Evolutionary conservation across 2,329 filamentous ascomycete species (phyloP).

Genomic region (Byssothecium circinans): DNA sequence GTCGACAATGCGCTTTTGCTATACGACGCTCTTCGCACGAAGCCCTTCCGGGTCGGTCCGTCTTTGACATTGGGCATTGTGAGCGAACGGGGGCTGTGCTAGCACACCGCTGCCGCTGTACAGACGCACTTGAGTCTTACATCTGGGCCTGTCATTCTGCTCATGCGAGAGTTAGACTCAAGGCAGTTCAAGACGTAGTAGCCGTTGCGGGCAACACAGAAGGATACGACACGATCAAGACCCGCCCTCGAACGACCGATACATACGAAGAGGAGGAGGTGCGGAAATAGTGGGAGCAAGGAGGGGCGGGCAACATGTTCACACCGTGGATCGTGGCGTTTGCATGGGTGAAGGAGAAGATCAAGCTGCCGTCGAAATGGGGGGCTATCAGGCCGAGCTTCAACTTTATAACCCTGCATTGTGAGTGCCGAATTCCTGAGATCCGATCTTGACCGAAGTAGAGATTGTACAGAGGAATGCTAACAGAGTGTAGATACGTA

Average conservation of each 20-base stretch:
- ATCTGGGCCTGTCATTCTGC: neutral
- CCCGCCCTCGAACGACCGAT: too few relatives aligned
- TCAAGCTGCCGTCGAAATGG: slow-evolving; percentile 24
- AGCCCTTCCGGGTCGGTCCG: slow-evolving; percentile 7
- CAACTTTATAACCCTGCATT: slow-evolving; percentile 81
- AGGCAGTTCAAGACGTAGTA: too few relatives aligned
- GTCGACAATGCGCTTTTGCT: neutral
- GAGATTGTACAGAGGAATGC: slow-evolving; percentile 1
- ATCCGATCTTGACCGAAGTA: too few relatives aligned
- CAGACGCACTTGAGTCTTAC: neutral
- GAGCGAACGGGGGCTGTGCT: neutral
- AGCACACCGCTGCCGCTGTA: neutral
- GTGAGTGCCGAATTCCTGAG: slow-evolving; percentile 48
- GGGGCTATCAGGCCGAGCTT: slow-evolving; percentile 59
- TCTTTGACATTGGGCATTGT: slow-evolving; percentile 2
- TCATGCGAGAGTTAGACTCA: neutral
- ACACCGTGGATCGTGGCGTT: slow-evolving; percentile 31
- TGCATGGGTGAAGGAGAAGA: slow-evolving; percentile 29
- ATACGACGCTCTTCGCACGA: neutral
- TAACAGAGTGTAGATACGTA: slow-evolving; percentile 65
- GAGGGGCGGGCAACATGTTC: slow-evolving; percentile 5
- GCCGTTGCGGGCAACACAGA: too few relatives aligned
- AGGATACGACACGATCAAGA: neutral
- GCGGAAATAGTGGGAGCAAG: neutral
- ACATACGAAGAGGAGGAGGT: too few relatives aligned